Evolutionary conservation across 768 basidiomycete species (phyloP).

Genomic region (Candolleomyces aberdarensis): DNA sequence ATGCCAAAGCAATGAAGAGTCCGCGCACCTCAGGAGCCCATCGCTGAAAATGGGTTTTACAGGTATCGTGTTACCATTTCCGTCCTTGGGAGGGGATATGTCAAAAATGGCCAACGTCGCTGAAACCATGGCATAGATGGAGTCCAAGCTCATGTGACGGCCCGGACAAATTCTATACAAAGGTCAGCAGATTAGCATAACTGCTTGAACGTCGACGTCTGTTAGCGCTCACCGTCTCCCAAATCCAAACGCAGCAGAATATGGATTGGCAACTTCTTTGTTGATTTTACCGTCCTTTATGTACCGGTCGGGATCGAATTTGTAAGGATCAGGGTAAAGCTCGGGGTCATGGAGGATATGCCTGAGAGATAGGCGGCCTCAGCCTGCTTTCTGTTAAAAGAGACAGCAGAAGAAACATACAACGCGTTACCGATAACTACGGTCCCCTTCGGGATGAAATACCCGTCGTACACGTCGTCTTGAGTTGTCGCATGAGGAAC

Average conservation of each 20-base stretch:
- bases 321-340: constrained; percentile 29
- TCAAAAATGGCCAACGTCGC: constrained; percentile 30
- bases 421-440: constrained; percentile 27
- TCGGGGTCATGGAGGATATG: constrained; percentile 31
- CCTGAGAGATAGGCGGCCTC: constrained; percentile 16
- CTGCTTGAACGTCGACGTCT: background rate
- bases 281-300: constrained; percentile 34
- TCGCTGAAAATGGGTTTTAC: too few relatives aligned
- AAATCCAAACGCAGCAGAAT: constrained; percentile 34
- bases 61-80: constrained; percentile 9
- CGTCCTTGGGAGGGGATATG: constrained; percentile 20
- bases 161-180: constrained; percentile 31
- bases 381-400: background rate
- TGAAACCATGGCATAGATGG: constrained; percentile 27
- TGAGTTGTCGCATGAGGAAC: constrained; percentile 3
- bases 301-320: constrained; percentile 47
- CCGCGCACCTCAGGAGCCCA: too few relatives aligned
- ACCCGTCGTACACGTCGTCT: constrained; percentile 7
- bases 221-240: constrained; percentile 32
- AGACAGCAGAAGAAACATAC: constrained; percentile 11
- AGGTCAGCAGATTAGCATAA: background rate
- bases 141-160: constrained; percentile 24
- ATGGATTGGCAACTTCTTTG: constrained; percentile 28
- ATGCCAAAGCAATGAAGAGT: too few relatives aligned
- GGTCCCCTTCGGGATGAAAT: constrained; percentile 29